Evolutionary conservation across 305 asterid genomes (phyloP).

Genomic region (Plantago rigida): DNA sequence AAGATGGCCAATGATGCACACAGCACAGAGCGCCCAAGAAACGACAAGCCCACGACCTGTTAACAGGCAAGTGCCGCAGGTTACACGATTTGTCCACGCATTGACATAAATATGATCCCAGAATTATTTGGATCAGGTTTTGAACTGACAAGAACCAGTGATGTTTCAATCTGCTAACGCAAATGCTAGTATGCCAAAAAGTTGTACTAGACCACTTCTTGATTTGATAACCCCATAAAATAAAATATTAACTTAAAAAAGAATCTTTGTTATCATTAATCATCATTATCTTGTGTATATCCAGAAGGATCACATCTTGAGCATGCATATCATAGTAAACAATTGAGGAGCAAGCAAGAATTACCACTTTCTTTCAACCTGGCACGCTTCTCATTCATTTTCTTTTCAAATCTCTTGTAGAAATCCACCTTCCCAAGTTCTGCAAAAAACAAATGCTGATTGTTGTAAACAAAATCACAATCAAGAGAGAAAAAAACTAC

Average conservation of each 20-base stretch:
- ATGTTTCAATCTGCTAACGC: too few species aligned
- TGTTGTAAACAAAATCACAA: conserved; percentile 20
- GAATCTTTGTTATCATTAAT: neutral
- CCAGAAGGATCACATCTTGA: conserved; percentile 1
- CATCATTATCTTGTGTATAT: neutral
- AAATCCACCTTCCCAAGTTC: conserved; percentile 65
- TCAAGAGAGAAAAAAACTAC: neutral
- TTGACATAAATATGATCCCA: neutral
- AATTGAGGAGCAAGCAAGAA: conserved; percentile 17
- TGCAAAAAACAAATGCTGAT: conserved; percentile 37
- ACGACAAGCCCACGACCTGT: conserved; percentile 91
- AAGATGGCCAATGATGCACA: conserved; percentile 81
- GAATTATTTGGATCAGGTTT: conserved; percentile 3
- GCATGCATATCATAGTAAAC: neutral
- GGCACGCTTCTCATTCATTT: conserved; percentile 67
- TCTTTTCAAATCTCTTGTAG: conserved; percentile 75
- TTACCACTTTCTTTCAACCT: conserved; percentile 81
- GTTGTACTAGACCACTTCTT: too few species aligned
- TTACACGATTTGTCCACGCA: conserved; percentile 21
- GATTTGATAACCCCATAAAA: neutral
- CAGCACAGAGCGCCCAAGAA: conserved; percentile 95
- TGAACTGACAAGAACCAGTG: too few species aligned
- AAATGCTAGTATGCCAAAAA: neutral
- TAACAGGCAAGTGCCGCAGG: conserved; percentile 24
- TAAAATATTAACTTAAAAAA: neutral